Base-by-base conservation (phyloP, 345 rosid species). In the Eucalyptus brandiana region DNA sequence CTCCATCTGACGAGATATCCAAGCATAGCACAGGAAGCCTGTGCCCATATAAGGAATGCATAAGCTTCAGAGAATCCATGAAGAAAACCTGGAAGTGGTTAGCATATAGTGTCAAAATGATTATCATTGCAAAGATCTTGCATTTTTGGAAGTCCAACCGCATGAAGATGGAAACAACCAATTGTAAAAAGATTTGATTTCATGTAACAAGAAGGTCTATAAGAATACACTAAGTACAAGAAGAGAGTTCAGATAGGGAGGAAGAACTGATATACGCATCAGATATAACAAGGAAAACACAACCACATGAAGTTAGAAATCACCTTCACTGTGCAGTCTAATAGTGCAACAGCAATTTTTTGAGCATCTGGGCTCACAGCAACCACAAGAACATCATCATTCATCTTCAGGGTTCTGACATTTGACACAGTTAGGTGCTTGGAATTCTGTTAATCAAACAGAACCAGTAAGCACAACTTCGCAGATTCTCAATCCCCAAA, bases 1-100 rank as follows among this genome's bases (percentile, higher is more conserved):
- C 98, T 89, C 99, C 99, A 93, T 98, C 99, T 12, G 99, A 98
- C 87, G 99, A 98, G 87, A 95, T 95, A 93, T 98, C 99, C 96
- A 98, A 93, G 91, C 98, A 94, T 88, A 98, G 93, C 69, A 98
- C 99, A 86, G 99, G 99, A 87, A 97, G 94, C 93, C 94, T 96
- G 94, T 98, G 99, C 60, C 98, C 99, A 53, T 98, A 98, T 86
- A 98, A 93, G 81, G 99, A 94, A 89, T 96, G 94, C 91, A 95
- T 95, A 93, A 95, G 94, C 90, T 97, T 98, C 89, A 96, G 95
- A 40, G 99, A 95, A 94, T 98, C 99, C 98, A 94, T 89, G 92
- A 96, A 98, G 94, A 93, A 94, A 92, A 98, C 98, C 99, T 98
- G 98, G 80, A 89, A 51, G 80, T 45, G 86, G 72, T 87, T 51